A percentile compares a stretch with the other conserved stretches of the same genome.
Evolutionary conservation across 2,329 filamentous ascomycete species (phyloP).

Genomic region (Fusarium scirpi): DNA sequence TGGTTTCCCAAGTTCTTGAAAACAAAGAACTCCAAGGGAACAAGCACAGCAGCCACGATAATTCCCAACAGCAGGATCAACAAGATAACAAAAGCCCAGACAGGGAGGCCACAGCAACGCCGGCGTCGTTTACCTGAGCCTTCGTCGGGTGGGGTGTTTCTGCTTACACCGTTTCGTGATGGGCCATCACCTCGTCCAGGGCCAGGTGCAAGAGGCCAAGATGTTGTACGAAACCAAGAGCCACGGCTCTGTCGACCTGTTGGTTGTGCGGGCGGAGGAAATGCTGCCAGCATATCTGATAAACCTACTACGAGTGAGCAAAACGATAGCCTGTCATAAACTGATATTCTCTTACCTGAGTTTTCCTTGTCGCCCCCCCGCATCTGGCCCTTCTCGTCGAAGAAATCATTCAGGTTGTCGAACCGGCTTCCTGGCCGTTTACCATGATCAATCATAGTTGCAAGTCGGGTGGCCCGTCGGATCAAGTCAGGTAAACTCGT

Average conservation of each 20-base stretch:
- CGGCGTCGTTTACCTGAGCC: slow-evolving; percentile 58
- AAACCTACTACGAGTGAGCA: slow-evolving; percentile 65
- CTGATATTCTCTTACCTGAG: slow-evolving; percentile 49
- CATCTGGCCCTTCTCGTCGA: slow-evolving; percentile 57
- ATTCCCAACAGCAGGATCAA: slow-evolving; percentile 75
- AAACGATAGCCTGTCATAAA: slow-evolving; percentile 49
- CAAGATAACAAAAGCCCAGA: slow-evolving; percentile 79
- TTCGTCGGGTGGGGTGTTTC: slow-evolving; percentile 42
- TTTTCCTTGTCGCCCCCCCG: slow-evolving; percentile 55
- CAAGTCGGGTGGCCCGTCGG: slow-evolving; percentile 84
- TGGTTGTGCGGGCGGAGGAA: slow-evolving; percentile 69
- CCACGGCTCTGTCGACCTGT: slow-evolving; percentile 60
- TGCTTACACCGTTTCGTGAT: slow-evolving; percentile 40
- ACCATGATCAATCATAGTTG: slow-evolving; percentile 88
- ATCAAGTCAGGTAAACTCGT: slow-evolving; percentile 95
- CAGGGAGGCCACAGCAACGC: slow-evolving; percentile 84
- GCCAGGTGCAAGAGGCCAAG: slow-evolving; percentile 62
- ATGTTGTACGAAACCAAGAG: slow-evolving; percentile 58
- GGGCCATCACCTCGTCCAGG: slow-evolving; percentile 35
- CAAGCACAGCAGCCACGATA: slow-evolving; percentile 82
- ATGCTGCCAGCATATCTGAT: slow-evolving; percentile 75
- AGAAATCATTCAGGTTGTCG: slow-evolving; percentile 65
- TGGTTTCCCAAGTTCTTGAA: slow-evolving; percentile 61
- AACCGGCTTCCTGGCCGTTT: slow-evolving; percentile 71
- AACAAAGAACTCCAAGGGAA: slow-evolving; percentile 78